Evolutionary conservation across 2,329 filamentous ascomycete species (phyloP).

Genomic region (Talaromyces sp.): DNA sequence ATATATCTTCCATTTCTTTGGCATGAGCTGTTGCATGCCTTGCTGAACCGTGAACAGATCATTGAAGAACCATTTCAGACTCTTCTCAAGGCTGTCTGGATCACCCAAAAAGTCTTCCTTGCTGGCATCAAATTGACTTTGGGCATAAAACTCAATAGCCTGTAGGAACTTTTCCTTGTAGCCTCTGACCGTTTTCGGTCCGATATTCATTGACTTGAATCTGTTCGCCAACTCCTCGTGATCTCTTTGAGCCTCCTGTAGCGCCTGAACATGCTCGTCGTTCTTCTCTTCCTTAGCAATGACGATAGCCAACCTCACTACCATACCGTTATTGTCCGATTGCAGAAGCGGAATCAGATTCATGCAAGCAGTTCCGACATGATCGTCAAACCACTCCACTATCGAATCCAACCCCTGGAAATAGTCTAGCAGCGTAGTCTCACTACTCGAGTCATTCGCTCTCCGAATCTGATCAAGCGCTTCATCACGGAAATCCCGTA

Average conservation of each 20-base stretch:
- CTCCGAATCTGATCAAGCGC: slow-evolving; percentile 93
- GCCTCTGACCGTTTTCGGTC: slow-evolving; percentile 83
- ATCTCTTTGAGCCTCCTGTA: slow-evolving; percentile 92
- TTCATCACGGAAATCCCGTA: slow-evolving; percentile 92
- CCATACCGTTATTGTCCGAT: slow-evolving; percentile 78
- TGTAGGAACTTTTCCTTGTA: slow-evolving; percentile 96
- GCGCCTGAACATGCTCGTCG: slow-evolving; percentile 81
- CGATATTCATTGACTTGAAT: slow-evolving; percentile 92
- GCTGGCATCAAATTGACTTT: slow-evolving; percentile 68
- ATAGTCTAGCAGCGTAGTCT: slow-evolving; percentile 82
- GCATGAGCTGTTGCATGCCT: slow-evolving; percentile 87
- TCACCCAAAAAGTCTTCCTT: slow-evolving; percentile 77
- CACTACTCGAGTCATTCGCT: slow-evolving; percentile 67
- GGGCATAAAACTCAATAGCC: slow-evolving; percentile 69
- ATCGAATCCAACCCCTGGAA: slow-evolving; percentile 82
- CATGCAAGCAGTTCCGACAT: slow-evolving; percentile 81
- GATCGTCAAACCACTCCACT: slow-evolving; percentile 93
- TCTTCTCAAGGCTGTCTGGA: slow-evolving; percentile 77
- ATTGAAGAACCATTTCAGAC: slow-evolving; percentile 95
- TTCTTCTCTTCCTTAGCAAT: slow-evolving; percentile 97
- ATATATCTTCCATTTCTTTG: slow-evolving; percentile 94
- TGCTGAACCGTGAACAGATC: slow-evolving; percentile 92
- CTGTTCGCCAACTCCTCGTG: slow-evolving; percentile 90
- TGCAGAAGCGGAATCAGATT: slow-evolving; percentile 86
- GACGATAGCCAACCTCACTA: slow-evolving; percentile 85